Conservation (phyloP, 306 rosid genomes). For the Clitoria ternatea region DNA sequence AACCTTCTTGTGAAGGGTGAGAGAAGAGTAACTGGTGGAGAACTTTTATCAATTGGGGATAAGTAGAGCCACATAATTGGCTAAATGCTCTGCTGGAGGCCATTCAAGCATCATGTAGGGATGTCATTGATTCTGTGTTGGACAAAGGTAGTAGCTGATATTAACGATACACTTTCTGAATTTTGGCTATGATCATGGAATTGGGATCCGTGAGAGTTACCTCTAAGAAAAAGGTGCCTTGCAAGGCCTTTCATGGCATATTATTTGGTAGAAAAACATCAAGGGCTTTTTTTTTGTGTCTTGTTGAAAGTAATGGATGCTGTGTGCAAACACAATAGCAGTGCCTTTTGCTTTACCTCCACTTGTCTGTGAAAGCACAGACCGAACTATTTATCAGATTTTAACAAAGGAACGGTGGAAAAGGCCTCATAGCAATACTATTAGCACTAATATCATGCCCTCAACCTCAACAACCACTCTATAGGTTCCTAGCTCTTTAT, state of each 20-base stretch:
- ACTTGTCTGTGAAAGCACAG: slow-evolving; percentile 71
- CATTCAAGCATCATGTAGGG: slow-evolving; percentile 21
- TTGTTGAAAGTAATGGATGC: slow-evolving; percentile 33
- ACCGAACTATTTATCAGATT: slow-evolving; percentile 43
- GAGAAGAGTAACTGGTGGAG: slow-evolving; percentile 20
- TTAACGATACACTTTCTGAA: slow-evolving; percentile 33
- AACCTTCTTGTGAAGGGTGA: slow-evolving; percentile 33
- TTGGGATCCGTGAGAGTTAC: slow-evolving; percentile 43
- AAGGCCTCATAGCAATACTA: slow-evolving; percentile 24
- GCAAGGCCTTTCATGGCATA: slow-evolving; percentile 34
- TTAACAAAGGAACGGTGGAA: slow-evolving; percentile 45
- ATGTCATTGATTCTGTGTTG: slow-evolving; percentile 14
- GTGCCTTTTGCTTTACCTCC: slow-evolving; percentile 38
- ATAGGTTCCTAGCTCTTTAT: slow-evolving; percentile 22
- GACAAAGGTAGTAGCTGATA: slow-evolving; percentile 31
- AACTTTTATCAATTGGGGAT: slow-evolving; percentile 40
- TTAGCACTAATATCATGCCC: slow-evolving; percentile 22
- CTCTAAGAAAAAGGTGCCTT: slow-evolving; percentile 28
- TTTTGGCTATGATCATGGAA: slow-evolving; percentile 27
- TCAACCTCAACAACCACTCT: slow-evolving; percentile 13
- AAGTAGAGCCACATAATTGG: slow-evolving; percentile 27
- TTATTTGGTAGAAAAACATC: slow-evolving; percentile 44
- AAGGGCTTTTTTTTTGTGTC: slow-evolving; percentile 29
- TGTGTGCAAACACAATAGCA: slow-evolving; percentile 38
- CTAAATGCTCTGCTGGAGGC: slow-evolving; percentile 26